Conservation (phyloP, 2,329 filamentous ascomycete genomes). For the Chaetomium sp. region DNA sequence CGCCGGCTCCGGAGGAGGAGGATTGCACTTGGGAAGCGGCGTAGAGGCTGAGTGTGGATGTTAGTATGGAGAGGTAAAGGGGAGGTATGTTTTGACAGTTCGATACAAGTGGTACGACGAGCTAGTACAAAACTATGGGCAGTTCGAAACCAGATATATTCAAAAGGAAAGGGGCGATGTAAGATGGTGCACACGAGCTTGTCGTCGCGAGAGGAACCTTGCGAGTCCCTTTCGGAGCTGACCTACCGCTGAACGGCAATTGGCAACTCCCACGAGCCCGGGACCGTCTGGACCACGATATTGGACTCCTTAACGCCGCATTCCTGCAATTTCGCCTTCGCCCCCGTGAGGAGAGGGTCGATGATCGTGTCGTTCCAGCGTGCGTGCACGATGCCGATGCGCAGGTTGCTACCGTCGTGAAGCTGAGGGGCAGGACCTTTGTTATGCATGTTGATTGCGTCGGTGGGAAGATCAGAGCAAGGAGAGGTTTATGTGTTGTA, state of each 20-base stretch:
- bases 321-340: conserved; percentile 67
- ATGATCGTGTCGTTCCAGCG: conserved; percentile 92
- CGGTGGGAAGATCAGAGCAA: background rate
- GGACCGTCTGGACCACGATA: conserved; percentile 83
- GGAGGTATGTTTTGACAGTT: too few species aligned
- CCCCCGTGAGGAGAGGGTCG: conserved; percentile 72
- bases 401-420: conserved; percentile 65
- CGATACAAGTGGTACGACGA: too few species aligned
- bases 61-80: conserved; percentile 10
- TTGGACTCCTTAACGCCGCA: conserved; percentile 82
- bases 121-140: too few species aligned
- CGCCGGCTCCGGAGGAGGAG: conserved; percentile 54
- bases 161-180: too few species aligned
- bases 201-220: too few species aligned
- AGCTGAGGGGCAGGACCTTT: conserved; percentile 53
- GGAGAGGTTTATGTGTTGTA: background rate
- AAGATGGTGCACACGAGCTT: too few species aligned
- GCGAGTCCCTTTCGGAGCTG: too few species aligned
- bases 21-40: conserved; percentile 81
- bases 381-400: conserved; percentile 91
- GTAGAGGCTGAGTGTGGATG: conserved; percentile 55
- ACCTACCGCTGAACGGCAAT: conserved; percentile 77
- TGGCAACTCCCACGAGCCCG: conserved; percentile 90
- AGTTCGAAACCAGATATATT: too few species aligned
- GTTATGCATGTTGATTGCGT: conserved; percentile 37